phyloP scores from a whole-genome alignment of 192 early-diverging fungal genomes.

The Coemansia sp. region DNA sequence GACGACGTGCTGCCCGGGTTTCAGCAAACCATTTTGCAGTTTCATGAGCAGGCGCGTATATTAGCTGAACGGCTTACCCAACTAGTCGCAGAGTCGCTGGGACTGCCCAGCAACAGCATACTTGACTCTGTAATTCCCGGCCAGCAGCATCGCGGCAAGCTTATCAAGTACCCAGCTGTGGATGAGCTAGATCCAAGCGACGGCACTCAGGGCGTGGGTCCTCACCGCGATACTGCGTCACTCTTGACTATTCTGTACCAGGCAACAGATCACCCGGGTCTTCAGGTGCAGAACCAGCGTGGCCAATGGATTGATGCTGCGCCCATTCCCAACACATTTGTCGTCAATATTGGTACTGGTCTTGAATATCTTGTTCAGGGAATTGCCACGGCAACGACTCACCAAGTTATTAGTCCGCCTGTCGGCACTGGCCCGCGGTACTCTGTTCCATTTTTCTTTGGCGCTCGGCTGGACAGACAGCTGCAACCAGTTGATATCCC shows the following conservation, averaged over 20 bases:
- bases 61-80: too few species aligned
- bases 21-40: too few species aligned
- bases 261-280: constrained; percentile 56
- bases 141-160: constrained; percentile 30
- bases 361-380: constrained; percentile 58
- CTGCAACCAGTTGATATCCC: constrained; percentile 42
- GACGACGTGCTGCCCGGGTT: too few species aligned
- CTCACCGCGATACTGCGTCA: constrained; percentile 49
- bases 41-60: too few species aligned
- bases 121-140: too few species aligned
- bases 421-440: constrained; percentile 53
- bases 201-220: constrained; percentile 51
- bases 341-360: constrained; percentile 67
- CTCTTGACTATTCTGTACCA: constrained; percentile 59
- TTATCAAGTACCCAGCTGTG: constrained; percentile 36
- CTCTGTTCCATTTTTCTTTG: constrained; percentile 61
- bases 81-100: too few species aligned
- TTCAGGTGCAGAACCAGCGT: constrained; percentile 62
- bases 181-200: constrained; percentile 23
- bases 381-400: constrained; percentile 58
- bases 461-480: constrained; percentile 43
- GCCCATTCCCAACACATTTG: constrained; percentile 59
- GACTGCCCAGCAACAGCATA: too few species aligned
- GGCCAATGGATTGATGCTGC: constrained; percentile 65
- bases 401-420: constrained; percentile 59